Evolutionary conservation across 345 rosid species (phyloP).

Genomic region (Erysimum cheiranthoides): DNA sequence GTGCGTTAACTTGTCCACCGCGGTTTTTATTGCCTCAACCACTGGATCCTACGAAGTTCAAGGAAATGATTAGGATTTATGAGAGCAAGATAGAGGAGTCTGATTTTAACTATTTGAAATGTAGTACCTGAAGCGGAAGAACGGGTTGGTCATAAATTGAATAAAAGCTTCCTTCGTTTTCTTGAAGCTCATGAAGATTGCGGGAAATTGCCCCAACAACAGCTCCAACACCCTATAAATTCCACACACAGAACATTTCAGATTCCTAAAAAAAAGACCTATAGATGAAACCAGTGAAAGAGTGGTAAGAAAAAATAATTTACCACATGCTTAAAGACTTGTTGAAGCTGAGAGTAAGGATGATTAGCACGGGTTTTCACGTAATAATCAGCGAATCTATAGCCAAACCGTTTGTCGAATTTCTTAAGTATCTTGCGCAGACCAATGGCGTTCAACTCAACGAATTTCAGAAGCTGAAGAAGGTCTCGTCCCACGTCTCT

Average conservation of each 20-base stretch:
- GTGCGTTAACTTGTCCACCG: constrained; percentile 83
- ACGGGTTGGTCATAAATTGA: constrained; percentile 94
- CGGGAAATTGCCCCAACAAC: constrained; percentile 99
- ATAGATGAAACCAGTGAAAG: constrained; percentile 29
- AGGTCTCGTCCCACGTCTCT: constrained; percentile 80
- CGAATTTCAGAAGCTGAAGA: constrained; percentile 76
- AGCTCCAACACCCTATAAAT: constrained; percentile 89
- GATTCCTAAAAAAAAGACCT: constrained; percentile 19
- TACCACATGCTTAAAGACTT: constrained; percentile 99
- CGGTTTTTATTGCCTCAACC: constrained; percentile 75
- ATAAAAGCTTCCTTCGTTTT: constrained; percentile 89
- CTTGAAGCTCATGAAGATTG: constrained; percentile 98
- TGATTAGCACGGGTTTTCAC: constrained; percentile 97
- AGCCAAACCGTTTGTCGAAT: constrained; percentile 95
- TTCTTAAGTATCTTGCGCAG: constrained; percentile 95
- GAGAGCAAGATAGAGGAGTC: background rate
- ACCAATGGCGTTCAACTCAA: constrained; percentile 93
- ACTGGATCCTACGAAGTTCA: constrained; percentile 74
- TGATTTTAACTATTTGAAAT: background rate
- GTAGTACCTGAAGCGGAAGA: constrained; percentile 75
- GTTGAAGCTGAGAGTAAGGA: constrained; percentile 98
- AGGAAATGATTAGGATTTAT: background rate
- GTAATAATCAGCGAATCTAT: constrained; percentile 87
- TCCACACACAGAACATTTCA: constrained; percentile 13
- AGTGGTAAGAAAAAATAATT: background rate